Evolutionary conservation across 116 monocot genomes (phyloP).

Genomic region (Trichopus zeylanicus): DNA sequence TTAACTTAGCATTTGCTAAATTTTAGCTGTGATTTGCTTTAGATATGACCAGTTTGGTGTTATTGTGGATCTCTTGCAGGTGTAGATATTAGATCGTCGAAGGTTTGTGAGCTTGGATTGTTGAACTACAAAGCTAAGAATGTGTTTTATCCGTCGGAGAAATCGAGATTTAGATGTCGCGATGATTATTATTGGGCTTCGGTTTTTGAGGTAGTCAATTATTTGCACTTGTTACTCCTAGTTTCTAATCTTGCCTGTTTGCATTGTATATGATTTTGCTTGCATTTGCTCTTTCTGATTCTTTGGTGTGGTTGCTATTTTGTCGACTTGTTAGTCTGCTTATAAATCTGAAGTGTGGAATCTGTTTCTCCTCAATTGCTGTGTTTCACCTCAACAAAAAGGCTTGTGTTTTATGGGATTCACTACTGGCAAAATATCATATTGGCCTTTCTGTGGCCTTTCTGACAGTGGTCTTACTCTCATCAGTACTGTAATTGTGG

Average conservation of each 20-base stretch:
- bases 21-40: not conserved
- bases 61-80: conserved; percentile 24
- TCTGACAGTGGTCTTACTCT: too few relatives aligned
- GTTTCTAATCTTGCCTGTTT: not conserved
- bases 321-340: too few relatives aligned
- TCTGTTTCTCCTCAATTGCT: too few relatives aligned
- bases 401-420: too few relatives aligned
- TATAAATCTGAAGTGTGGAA: too few relatives aligned
- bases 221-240: not conserved
- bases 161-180: conserved; percentile 56
- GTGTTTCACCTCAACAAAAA: too few relatives aligned
- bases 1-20: not conserved
- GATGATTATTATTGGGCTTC: conserved; percentile 99
- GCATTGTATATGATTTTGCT: not conserved
- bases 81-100: conserved; percentile 85
- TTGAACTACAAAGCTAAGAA: conserved; percentile 64
- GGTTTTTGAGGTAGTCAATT: conserved; percentile 63
- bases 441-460: too few relatives aligned
- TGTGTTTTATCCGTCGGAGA: conserved; percentile 54
- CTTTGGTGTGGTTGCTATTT: too few relatives aligned
- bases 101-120: conserved; percentile 67
- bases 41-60: not conserved
- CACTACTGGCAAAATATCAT: too few relatives aligned
- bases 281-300: too few relatives aligned
- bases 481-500: too few relatives aligned